These are phyloP conservation scores for Trichoderma sp. DNA, from an alignment of 2,329 filamentous ascomycete species.

Conservation along the genomic window DNA sequence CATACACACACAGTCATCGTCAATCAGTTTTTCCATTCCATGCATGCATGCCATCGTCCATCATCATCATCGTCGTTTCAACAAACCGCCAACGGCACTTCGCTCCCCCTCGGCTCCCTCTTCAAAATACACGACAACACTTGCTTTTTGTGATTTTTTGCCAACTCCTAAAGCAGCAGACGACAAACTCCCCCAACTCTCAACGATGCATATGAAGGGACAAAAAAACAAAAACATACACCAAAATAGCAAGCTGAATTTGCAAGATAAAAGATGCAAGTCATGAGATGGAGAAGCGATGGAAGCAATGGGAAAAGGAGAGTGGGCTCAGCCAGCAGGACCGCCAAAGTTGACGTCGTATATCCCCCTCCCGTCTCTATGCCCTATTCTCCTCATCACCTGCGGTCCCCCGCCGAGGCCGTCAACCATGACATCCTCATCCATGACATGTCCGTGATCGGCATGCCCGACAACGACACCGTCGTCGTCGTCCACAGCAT, in stretches of 20 bases:
- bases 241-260: neutral
- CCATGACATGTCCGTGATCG: constrained; percentile 28
- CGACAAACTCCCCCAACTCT: constrained; percentile 5
- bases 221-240: neutral
- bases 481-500: constrained; percentile 48
- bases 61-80: no score
- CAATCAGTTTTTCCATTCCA: no score
- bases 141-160: neutral
- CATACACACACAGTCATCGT: no score
- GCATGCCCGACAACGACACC: constrained; percentile 28
- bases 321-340: constrained; percentile 26
- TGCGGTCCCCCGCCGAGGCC: constrained; percentile 17
- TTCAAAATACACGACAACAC: neutral
- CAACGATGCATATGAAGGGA: neutral
- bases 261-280: neutral
- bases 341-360: constrained; percentile 39
- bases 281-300: no score
- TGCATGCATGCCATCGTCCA: no score
- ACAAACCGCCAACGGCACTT: no score
- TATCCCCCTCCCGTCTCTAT: constrained; percentile 34
- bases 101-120: no score
- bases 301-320: neutral
- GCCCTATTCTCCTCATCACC: constrained; percentile 28
- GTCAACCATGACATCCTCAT: constrained; percentile 27
- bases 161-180: neutral